phyloP scores from a whole-genome alignment of 495 filamentous ascomycete species.

The Trichocladium uniseriatum region DNA sequence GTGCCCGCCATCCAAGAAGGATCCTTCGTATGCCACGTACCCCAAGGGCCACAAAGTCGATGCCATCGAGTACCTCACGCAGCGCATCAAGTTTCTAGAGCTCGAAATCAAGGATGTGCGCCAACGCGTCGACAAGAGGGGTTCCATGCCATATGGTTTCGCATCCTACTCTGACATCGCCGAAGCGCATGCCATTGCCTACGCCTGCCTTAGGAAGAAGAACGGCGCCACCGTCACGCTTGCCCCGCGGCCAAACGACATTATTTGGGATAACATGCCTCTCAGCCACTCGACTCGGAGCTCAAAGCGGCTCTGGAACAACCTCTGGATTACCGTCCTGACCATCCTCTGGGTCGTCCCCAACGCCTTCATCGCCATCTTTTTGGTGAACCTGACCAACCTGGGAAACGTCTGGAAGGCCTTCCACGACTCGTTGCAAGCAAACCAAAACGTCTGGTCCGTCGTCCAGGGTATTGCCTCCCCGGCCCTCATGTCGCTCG shows the following conservation, averaged over 20 bases:
- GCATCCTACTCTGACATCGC: slow-evolving; percentile 83
- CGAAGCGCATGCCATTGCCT: slow-evolving; percentile 82
- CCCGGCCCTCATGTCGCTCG: slow-evolving; percentile 79
- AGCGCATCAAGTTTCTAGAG: slow-evolving; percentile 75
- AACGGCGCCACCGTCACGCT: slow-evolving; percentile 68
- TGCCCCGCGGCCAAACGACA: slow-evolving; percentile 79
- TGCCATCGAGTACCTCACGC: slow-evolving; percentile 86
- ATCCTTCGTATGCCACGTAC: slow-evolving; percentile 48
- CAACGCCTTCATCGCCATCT: slow-evolving; percentile 91
- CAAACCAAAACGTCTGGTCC: slow-evolving; percentile 61
- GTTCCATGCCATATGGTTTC: slow-evolving; percentile 86
- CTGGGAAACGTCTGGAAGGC: slow-evolving; percentile 69
- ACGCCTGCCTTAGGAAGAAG: slow-evolving; percentile 66
- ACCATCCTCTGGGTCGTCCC: slow-evolving; percentile 89
- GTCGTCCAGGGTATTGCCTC: slow-evolving; percentile 88
- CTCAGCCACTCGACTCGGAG: slow-evolving; percentile 54
- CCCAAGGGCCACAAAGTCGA: slow-evolving; percentile 69
- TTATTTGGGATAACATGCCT: slow-evolving; percentile 92
- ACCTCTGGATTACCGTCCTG: slow-evolving; percentile 70
- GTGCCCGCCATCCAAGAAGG: slow-evolving; percentile 66
- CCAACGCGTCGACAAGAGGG: slow-evolving; percentile 70
- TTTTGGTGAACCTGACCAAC: slow-evolving; percentile 75
- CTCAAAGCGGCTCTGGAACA: slow-evolving; percentile 67
- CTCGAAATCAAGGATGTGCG: slow-evolving; percentile 74
- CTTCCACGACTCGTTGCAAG: slow-evolving; percentile 56